phyloP scores from a whole-genome alignment of 306 rosid species.

The Prosopis cineraria region DNA sequence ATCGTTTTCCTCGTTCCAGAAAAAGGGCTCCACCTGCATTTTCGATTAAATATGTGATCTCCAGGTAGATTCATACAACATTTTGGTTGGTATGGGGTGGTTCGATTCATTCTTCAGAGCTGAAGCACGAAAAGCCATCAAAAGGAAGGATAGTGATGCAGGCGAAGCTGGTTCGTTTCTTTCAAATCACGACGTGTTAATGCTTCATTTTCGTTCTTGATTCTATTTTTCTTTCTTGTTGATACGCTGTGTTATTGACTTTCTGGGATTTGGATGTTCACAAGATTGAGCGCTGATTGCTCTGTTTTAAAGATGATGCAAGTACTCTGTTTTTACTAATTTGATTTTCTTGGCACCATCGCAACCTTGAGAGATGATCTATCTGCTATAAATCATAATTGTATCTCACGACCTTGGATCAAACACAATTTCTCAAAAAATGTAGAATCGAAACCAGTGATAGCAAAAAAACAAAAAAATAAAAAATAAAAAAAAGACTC shows the following conservation, averaged over 20 bases:
- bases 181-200: neutral
- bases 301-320: neutral
- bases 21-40: neutral
- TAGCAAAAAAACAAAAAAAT: too few relatives aligned
- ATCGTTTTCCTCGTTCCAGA: neutral
- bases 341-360: neutral
- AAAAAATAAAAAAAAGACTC: too few relatives aligned
- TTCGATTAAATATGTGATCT: slow-evolving; percentile 43
- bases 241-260: neutral
- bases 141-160: slow-evolving; percentile 93
- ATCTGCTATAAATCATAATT: slow-evolving; percentile 12
- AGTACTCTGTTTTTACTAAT: neutral
- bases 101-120: slow-evolving; percentile 56
- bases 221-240: neutral
- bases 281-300: neutral
- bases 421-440: neutral
- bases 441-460: neutral
- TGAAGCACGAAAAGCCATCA: slow-evolving; percentile 52
- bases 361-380: slow-evolving; percentile 1
- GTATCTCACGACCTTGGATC: slow-evolving; percentile 11
- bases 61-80: slow-evolving; percentile 34
- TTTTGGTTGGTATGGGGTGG: slow-evolving; percentile 54
- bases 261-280: neutral
- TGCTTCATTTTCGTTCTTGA: neutral
- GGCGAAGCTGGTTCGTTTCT: slow-evolving; percentile 78